These are phyloP conservation scores for Dictyostelium citrinum DNA, from an alignment of 78 protist species.

Conservation along the genomic window DNA sequence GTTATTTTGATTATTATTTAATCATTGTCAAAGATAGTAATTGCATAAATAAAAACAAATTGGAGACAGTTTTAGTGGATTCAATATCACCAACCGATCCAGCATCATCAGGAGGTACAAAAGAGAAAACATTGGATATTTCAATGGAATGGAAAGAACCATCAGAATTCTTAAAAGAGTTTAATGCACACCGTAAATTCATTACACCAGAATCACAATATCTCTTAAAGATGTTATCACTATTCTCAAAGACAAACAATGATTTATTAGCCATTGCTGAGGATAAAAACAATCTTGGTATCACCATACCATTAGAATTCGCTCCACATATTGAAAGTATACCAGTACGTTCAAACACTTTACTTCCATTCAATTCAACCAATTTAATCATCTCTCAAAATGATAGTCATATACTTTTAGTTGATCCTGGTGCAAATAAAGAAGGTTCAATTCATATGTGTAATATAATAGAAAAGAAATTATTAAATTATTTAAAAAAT, in stretches of 20 bases:
- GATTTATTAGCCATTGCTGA: background rate
- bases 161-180: background rate
- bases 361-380: slow-evolving; percentile 18
- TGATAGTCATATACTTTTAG: background rate
- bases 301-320: background rate
- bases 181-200: background rate
- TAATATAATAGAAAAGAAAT: slow-evolving; percentile 13
- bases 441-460: slow-evolving; percentile 17
- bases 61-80: background rate
- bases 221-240: background rate
- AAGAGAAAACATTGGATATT: background rate
- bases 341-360: slow-evolving; percentile 37
- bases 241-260: background rate
- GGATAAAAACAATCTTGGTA: background rate
- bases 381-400: slow-evolving; percentile 14
- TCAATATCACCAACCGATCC: background rate
- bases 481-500: background rate
- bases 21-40: background rate
- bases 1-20: slow-evolving; percentile 8
- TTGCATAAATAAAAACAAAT: background rate
- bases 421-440: slow-evolving; percentile 61
- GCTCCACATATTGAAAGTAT: slow-evolving; percentile 48
- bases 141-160: slow-evolving; percentile 2
- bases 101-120: background rate
- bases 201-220: background rate